A percentile compares a stretch with the other conserved stretches of the same genome.
Evolutionary conservation across 495 filamentous ascomycete species (phyloP).

Genomic region (Neurospora sp.): DNA sequence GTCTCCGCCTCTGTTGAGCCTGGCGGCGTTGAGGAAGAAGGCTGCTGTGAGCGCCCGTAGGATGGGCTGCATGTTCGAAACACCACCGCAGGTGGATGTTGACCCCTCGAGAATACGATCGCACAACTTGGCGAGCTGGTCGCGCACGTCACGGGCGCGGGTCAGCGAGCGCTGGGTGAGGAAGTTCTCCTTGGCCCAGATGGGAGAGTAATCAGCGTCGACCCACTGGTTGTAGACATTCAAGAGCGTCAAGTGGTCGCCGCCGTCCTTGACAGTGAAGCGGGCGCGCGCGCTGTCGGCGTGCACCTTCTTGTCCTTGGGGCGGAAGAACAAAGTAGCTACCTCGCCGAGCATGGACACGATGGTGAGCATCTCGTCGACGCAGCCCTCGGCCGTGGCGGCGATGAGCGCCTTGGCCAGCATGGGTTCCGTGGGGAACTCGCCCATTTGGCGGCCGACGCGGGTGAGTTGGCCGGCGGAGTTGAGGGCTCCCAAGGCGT

Average conservation of each 20-base stretch:
- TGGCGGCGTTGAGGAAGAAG: slow-evolving; percentile 91
- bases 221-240: slow-evolving; percentile 98
- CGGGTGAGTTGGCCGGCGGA: slow-evolving; percentile 85
- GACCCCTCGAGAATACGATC: slow-evolving; percentile 77
- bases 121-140: slow-evolving; percentile 90
- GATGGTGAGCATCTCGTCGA: slow-evolving; percentile 90
- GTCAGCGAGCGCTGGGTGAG: slow-evolving; percentile 79
- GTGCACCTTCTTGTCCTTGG: slow-evolving; percentile 95
- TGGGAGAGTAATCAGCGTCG: slow-evolving; percentile 77
- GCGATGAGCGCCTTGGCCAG: slow-evolving; percentile 87
- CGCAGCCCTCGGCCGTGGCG: slow-evolving; percentile 77
- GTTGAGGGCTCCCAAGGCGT: slow-evolving; percentile 83
- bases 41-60: slow-evolving; percentile 82
- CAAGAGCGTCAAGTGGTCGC: slow-evolving; percentile 83
- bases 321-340: slow-evolving; percentile 84
- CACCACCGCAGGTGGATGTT: slow-evolving; percentile 59
- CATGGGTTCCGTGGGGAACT: slow-evolving; percentile 93
- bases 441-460: slow-evolving; percentile 88
- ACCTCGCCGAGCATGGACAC: slow-evolving; percentile 90
- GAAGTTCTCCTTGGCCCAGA: slow-evolving; percentile 93
- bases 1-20: slow-evolving; percentile 75
- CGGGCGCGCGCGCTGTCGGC: slow-evolving; percentile 86
- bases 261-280: slow-evolving; percentile 87
- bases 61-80: slow-evolving; percentile 62
- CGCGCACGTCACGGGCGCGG: slow-evolving; percentile 82